These are phyloP conservation scores for Pythium myriotylum DNA, from an alignment of 352 stramenopile genomes.

Conservation along the genomic window DNA sequence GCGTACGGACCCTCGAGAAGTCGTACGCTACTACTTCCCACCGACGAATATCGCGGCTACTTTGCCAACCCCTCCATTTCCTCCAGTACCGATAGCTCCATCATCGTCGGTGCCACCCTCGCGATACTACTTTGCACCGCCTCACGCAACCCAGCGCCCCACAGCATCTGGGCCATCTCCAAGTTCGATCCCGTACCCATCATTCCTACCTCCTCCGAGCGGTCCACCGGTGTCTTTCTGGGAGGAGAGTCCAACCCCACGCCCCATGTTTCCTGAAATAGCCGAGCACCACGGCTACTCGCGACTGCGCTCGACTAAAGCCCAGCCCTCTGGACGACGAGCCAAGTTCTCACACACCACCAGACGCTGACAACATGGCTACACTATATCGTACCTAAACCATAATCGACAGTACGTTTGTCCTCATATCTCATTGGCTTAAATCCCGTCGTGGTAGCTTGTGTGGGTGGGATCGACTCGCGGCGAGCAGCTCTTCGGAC, in stretches of 20 bases:
- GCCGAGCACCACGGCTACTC: slow-evolving; percentile 13
- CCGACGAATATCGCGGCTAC: slow-evolving; percentile 1
- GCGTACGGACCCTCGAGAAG: slow-evolving; percentile 66
- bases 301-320: slow-evolving; percentile 5
- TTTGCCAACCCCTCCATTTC: slow-evolving; percentile 12
- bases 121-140: slow-evolving; percentile 53
- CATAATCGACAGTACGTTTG: background rate
- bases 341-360: no score
- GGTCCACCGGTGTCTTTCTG: slow-evolving; percentile 25
- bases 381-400: slow-evolving; percentile 16
- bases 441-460: slow-evolving; percentile 12
- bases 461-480: slow-evolving; percentile 31
- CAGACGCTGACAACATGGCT: no score
- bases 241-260: slow-evolving; percentile 3
- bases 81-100: background rate
- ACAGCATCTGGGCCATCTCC: slow-evolving; percentile 18
- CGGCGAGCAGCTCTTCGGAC: slow-evolving; percentile 16
- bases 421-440: slow-evolving; percentile 21
- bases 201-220: slow-evolving; percentile 22
- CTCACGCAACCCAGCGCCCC: slow-evolving; percentile 2
- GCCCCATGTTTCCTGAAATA: background rate
- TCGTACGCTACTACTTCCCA: slow-evolving; percentile 59
- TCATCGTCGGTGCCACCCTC: slow-evolving; percentile 22
- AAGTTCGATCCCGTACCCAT: slow-evolving; percentile 21
- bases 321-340: no score